phyloP scores from a whole-genome alignment of 345 rosid species.

The Arabis hirsuta region DNA sequence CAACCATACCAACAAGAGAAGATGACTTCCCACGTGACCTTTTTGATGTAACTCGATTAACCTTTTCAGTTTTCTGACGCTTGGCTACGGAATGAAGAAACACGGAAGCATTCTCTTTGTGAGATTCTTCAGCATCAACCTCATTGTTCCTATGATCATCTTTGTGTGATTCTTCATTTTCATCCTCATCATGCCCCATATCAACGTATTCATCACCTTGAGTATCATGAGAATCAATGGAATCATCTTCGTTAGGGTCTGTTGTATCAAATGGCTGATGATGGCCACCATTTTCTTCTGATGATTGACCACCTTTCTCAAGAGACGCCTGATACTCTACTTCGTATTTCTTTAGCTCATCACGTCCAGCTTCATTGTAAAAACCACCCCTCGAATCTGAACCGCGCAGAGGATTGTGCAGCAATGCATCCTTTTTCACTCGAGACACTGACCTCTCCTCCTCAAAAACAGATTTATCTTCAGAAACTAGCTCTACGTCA shows the following conservation, averaged over 20 bases:
- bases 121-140: constrained; percentile 45
- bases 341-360: constrained; percentile 79
- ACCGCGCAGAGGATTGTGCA: constrained; percentile 9
- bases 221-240: constrained; percentile 57
- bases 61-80: constrained; percentile 48
- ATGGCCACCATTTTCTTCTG: constrained; percentile 36
- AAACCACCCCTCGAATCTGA: constrained; percentile 59
- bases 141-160: constrained; percentile 35
- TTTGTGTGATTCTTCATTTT: constrained; percentile 31
- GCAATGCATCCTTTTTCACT: constrained; percentile 45
- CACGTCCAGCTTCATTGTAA: constrained; percentile 88
- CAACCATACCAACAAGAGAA: constrained; percentile 38
- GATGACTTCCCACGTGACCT: constrained; percentile 48
- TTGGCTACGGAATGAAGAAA: constrained; percentile 39
- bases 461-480: constrained; percentile 39
- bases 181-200: constrained; percentile 49
- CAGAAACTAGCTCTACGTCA: constrained; percentile 39
- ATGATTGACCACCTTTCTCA: constrained; percentile 47
- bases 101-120: constrained; percentile 42
- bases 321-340: constrained; percentile 81
- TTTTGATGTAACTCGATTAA: constrained; percentile 40
- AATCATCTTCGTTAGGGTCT: constrained; percentile 65
- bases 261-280: constrained; percentile 44
- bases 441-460: constrained; percentile 39
- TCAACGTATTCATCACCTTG: constrained; percentile 58